Evolutionary conservation across 768 basidiomycete genomes (phyloP).

Genomic region (Chlorophyllum brunneum): DNA sequence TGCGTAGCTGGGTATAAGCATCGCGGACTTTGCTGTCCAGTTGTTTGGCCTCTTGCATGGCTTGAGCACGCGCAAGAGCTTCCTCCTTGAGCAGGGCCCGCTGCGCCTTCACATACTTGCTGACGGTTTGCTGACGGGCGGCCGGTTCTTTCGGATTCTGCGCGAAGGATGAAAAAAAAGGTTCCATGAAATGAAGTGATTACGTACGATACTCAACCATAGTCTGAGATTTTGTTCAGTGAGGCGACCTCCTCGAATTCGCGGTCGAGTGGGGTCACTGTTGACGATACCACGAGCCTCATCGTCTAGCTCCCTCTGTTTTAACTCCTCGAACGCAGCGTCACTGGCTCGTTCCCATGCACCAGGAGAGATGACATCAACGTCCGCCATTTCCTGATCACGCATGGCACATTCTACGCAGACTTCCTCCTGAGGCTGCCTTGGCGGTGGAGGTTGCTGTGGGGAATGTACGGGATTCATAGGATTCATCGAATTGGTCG

Average conservation of each 20-base stretch:
- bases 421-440: constrained; percentile 65
- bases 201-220: constrained; percentile 74
- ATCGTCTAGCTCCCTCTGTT: constrained; percentile 69
- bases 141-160: constrained; percentile 91
- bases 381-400: constrained; percentile 96
- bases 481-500: constrained; percentile 56
- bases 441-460: constrained; percentile 48
- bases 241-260: constrained; percentile 61
- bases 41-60: constrained; percentile 73
- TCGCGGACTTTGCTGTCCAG: constrained; percentile 77
- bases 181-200: neutral
- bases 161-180: constrained; percentile 13
- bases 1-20: constrained; percentile 73
- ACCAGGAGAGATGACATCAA: constrained; percentile 80
- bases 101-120: constrained; percentile 80
- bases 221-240: constrained; percentile 76
- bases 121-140: constrained; percentile 78
- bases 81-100: constrained; percentile 79
- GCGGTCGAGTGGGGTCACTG: constrained; percentile 55
- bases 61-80: constrained; percentile 69
- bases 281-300: constrained; percentile 46
- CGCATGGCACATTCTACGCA: constrained; percentile 99
- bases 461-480: constrained; percentile 63
- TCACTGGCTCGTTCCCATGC: constrained; percentile 94
- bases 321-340: constrained; percentile 70